Conservation (phyloP, 495 filamentous ascomycete genomes). For the Extremus antarcticus region DNA sequence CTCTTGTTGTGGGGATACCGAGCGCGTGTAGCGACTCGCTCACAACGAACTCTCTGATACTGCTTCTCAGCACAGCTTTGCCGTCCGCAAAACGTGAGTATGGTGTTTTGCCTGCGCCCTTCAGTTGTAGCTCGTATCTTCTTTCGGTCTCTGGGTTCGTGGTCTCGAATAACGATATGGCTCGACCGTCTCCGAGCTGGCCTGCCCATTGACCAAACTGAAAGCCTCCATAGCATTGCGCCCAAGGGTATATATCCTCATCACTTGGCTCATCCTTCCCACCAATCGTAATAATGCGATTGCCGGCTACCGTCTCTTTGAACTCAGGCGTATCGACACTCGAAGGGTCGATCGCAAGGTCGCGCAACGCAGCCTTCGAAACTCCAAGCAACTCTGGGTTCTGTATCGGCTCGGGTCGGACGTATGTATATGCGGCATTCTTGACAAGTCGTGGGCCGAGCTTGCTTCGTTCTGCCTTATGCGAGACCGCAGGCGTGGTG, state of each 20-base stretch:
- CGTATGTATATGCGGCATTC: conserved; percentile 78
- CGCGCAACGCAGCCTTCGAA: conserved; percentile 62
- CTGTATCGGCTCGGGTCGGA: conserved; percentile 61
- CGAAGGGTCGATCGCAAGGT: conserved; percentile 58
- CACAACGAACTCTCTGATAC: conserved; percentile 87
- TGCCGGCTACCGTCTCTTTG: conserved; percentile 63
- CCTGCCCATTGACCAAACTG: conserved; percentile 76
- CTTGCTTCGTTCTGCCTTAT: conserved; percentile 61
- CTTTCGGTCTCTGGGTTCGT: conserved; percentile 61
- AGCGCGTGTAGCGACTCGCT: conserved; percentile 74
- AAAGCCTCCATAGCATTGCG: conserved; percentile 91
- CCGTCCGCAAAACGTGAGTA: conserved; percentile 98
- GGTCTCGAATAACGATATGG: conserved; percentile 84
- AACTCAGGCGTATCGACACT: conserved; percentile 68
- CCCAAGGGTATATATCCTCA: conserved; percentile 82
- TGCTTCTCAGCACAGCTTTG: conserved; percentile 80
- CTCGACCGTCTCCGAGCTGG: conserved; percentile 88
- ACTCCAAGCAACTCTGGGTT: conserved; percentile 70
- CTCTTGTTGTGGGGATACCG: conserved; percentile 74
- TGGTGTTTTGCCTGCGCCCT: conserved; percentile 84
- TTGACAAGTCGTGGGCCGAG: conserved; percentile 78
- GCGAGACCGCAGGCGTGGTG: conserved; percentile 67
- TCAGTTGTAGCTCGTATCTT: conserved; percentile 85
- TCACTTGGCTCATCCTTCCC: conserved; percentile 36
- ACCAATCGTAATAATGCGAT: conserved; percentile 46